These are phyloP conservation scores for Pilatotrama ljubarskyi DNA, from an alignment of 768 basidiomycete species.

Conservation along the genomic window DNA sequence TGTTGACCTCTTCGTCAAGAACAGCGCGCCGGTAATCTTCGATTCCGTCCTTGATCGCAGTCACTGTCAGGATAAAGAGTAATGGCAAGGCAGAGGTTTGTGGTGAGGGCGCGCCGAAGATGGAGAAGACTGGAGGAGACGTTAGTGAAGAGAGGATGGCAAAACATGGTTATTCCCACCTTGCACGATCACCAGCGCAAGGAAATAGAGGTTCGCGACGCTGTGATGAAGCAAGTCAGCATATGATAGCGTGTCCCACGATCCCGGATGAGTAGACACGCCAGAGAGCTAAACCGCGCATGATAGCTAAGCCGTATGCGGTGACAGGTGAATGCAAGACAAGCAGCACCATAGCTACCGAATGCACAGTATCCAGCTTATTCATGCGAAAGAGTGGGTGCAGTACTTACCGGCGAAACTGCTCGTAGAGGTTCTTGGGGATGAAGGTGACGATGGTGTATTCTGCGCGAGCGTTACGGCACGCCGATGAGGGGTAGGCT, in stretches of 20 bases:
- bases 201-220: constrained; percentile 92
- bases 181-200: constrained; percentile 79
- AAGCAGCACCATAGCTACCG: no score
- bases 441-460: constrained; percentile 90
- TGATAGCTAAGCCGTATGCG: no score
- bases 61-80: constrained; percentile 82
- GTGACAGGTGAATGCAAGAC: no score
- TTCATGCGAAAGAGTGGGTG: not conserved
- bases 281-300: no score
- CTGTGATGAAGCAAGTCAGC: constrained; percentile 36
- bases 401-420: constrained; percentile 75
- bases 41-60: constrained; percentile 92
- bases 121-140: constrained; percentile 64
- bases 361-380: not conserved
- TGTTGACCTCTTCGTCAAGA: constrained; percentile 94
- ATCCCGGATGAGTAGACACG: not conserved
- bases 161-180: constrained; percentile 39
- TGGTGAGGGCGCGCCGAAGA: constrained; percentile 88
- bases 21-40: constrained; percentile 92
- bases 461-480: constrained; percentile 45
- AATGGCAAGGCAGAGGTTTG: constrained; percentile 83
- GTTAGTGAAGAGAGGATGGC: not conserved
- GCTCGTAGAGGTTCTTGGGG: constrained; percentile 93
- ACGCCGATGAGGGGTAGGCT: constrained; percentile 3
- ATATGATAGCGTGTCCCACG: not conserved